Evolutionary conservation across 306 rosid genomes (phyloP), one percentile per base, ranked within the genome.

Genomic region (Malus sylvestris): DNA sequence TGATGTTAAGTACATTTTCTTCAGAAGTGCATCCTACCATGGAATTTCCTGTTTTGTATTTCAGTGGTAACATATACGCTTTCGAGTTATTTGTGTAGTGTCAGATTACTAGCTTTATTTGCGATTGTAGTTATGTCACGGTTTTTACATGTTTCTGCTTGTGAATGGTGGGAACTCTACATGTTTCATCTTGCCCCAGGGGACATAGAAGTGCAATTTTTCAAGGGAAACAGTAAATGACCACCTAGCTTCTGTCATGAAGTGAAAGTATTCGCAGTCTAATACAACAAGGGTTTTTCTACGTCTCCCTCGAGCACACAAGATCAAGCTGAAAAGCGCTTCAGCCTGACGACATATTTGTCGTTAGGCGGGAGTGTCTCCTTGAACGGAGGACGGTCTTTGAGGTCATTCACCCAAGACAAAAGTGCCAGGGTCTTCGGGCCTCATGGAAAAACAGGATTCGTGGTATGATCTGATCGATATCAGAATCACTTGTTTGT

Each of bases 281-380:
- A 52, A 52, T 18, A 1, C 19, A 52, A 18, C 27, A 57, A 20
- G 27, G 25, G 27, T n/a, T 57, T 57, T 57, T 20, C 19, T 49
- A 16, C 27, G 1, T 30, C 5, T 33, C 15, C 73, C 4, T 49
- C 42, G 22, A 12, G 63, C 14, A 25, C 33, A 3, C 11, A 45
- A 46, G 58, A 33, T 53, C 32, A 70, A 22, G 18, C 45, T 71
- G 32, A 4, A 19, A 52, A 66, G 58, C 3, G 58, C 73, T 22
- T 76, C n/a, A 83, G 4, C 68, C 60, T 73, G 55, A 72, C 78
- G 4, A 83, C 85, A 60, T 80, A 25, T 68, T 74, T 81, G 29
- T 88, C 78, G 73, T 83, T 87, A 68, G 87, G 82, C 55, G 88
- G 88, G 32, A 83, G 83, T 2, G 78, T 80, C 75, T 76, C 80